Percentiles rank a stretch among this genome's conserved stretches.
Evolutionary conservation across 257 asterid genomes (phyloP).

Genomic region (Forsythia viridissima): DNA sequence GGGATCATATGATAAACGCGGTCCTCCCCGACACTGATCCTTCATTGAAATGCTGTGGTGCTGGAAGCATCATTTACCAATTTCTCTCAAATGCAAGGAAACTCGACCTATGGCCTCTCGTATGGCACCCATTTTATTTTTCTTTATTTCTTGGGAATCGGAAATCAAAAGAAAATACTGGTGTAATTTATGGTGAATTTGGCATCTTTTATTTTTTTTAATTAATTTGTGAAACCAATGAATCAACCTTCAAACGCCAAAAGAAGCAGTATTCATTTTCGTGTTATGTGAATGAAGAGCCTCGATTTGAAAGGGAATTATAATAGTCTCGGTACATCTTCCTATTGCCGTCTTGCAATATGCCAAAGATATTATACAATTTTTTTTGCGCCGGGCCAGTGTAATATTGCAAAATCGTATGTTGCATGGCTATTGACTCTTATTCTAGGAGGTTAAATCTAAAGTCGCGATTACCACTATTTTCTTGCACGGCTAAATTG

Average conservation of each 20-base stretch:
- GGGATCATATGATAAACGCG: conserved; percentile 63
- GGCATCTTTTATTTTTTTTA: neutral
- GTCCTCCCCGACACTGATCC: conserved; percentile 55
- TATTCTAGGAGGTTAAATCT: too few relatives aligned
- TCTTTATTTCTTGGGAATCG: neutral
- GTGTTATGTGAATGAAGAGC: neutral
- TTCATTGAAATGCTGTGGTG: conserved; percentile 8
- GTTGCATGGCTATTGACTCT: too few relatives aligned
- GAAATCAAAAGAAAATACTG: neutral
- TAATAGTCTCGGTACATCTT: too few relatives aligned
- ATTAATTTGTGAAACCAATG: neutral
- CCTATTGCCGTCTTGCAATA: too few relatives aligned
- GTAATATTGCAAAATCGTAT: too few relatives aligned
- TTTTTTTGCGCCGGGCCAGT: neutral
- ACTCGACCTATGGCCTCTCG: neutral
- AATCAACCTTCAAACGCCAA: neutral
- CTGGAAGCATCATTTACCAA: neutral
- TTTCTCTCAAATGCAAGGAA: conserved; percentile 6
- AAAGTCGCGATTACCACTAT: too few relatives aligned
- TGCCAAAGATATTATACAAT: neutral
- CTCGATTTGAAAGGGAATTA: too few relatives aligned
- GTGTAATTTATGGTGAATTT: neutral
- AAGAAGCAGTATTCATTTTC: neutral
- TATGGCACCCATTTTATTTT: neutral
- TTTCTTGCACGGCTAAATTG: too few relatives aligned